Evolutionary conservation across 2,329 filamentous ascomycete genomes (phyloP), one percentile per base, ranked within the genome.

Genomic region (Aspergillus sp.): DNA sequence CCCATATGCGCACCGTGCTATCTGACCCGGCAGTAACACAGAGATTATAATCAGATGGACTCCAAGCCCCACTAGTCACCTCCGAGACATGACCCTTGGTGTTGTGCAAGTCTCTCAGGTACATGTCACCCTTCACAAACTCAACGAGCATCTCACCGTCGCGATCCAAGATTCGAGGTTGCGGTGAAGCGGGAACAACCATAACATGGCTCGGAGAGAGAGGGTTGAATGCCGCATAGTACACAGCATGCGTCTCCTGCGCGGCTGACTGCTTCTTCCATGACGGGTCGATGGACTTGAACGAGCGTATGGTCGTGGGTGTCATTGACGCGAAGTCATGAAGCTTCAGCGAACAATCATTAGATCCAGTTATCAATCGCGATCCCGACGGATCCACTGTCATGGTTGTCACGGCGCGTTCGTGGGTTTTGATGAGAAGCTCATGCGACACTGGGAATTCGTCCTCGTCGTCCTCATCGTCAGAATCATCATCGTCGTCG

Each of bases 101-200:
- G 64, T 97, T 90, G 68, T 96, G 81, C 85, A 97, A 94, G 65
- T 98, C 93, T 46, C 91, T 80, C 55, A 98, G 72, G 60, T 98
- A 98, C 90, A 97, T 97, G 64, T 98, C 93, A 41, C 93, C 93
- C 70, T 98, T 98, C 56, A 89, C 85, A 55, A 95, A 97, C 61
- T 96, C 89, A 1, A 85, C 84, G 42, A 94, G 59, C 5, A 86
- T 77, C 40, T 94, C 88, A 35, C 93, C 93, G 70, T 98, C 91
- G 59, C 93, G 82, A 57, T 81, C 87, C 65, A 97, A 77, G 27
- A 98, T 82, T 65, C 89, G 90, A 8, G 91, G 88, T 65, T 97
- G 91, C 1, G 91, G 84, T 36, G 91, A 87, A 5, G 91, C 89
- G 5, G 89, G 86, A 40, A 97, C 76, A 56, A 93, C 94, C 32